Conservation (phyloP, 2,329 filamentous ascomycete genomes). For the Torrubiella hemipterigena region DNA sequence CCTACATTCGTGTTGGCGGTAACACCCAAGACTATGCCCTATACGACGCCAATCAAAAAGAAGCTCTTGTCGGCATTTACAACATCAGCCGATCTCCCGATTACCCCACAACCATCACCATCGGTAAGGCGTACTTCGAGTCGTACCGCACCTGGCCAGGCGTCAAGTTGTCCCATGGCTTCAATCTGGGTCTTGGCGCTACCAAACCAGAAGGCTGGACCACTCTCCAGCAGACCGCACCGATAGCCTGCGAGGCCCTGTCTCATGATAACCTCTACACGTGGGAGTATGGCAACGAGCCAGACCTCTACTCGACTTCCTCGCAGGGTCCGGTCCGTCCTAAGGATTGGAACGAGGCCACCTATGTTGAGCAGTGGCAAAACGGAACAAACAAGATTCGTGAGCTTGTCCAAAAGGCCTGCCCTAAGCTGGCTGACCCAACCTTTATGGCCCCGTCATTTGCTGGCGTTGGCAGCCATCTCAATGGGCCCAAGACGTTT, state of each 20-base stretch:
- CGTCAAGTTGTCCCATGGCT: slow-evolving; percentile 47
- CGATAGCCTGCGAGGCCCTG: slow-evolving; percentile 44
- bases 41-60: slow-evolving; percentile 39
- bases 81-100: slow-evolving; percentile 37
- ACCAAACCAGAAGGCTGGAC: slow-evolving; percentile 39
- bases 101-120: slow-evolving; percentile 47
- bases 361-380: slow-evolving; percentile 46
- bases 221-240: slow-evolving; percentile 40
- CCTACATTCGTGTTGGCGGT: slow-evolving; percentile 49
- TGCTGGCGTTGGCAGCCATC: slow-evolving; percentile 35
- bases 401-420: slow-evolving; percentile 29
- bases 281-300: slow-evolving; percentile 44
- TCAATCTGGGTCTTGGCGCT: slow-evolving; percentile 42
- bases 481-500: slow-evolving; percentile 40
- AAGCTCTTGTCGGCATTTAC: slow-evolving; percentile 39
- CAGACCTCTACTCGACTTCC: slow-evolving; percentile 42
- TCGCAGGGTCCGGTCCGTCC: slow-evolving; percentile 40
- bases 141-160: slow-evolving; percentile 46
- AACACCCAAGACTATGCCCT: slow-evolving; percentile 56
- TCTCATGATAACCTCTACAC: slow-evolving; percentile 34
- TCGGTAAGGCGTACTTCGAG: slow-evolving; percentile 51
- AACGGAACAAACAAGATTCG: slow-evolving; percentile 39
- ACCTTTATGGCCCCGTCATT: slow-evolving; percentile 43
- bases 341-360: slow-evolving; percentile 36
- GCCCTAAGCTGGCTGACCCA: slow-evolving; percentile 32